Conservation (phyloP, 768 basidiomycete genomes). For the Podaxis mareebaensis region DNA sequence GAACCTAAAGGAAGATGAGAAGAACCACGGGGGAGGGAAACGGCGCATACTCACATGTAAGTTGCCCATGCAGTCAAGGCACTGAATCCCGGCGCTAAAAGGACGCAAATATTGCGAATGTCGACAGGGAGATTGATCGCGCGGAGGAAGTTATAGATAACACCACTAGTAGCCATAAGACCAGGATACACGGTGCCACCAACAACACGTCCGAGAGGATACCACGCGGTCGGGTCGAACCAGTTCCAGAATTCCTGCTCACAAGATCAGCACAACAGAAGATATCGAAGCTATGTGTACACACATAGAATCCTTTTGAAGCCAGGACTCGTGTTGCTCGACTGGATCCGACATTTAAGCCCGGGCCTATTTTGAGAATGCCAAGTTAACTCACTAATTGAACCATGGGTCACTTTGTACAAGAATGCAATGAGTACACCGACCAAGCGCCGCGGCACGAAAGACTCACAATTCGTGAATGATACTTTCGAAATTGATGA, state of each 20-base stretch:
- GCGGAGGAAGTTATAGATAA: constrained; percentile 92
- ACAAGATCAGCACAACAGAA: not conserved
- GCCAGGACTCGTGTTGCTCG: constrained; percentile 92
- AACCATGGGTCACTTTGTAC: constrained; percentile 91
- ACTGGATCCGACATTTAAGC: constrained; percentile 41
- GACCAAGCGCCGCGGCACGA: constrained; percentile 6
- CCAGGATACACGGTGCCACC: constrained; percentile 99
- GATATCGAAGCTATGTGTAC: constrained; percentile 27
- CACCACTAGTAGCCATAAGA: constrained; percentile 95
- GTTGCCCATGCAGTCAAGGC: constrained; percentile 96
- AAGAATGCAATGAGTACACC: constrained; percentile 17
- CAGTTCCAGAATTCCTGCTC: constrained; percentile 99
- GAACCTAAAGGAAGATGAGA: constrained; percentile 55
- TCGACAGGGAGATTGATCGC: constrained; percentile 93
- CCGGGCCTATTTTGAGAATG: constrained; percentile 18
- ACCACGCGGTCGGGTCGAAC: constrained; percentile 99
- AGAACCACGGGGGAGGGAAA: not conserved
- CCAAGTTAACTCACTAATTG: constrained; percentile 77
- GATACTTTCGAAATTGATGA: constrained; percentile 97
- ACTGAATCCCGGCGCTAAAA: constrained; percentile 95
- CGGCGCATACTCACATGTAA: constrained; percentile 67
- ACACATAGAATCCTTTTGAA: constrained; percentile 91
- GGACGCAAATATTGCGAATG: constrained; percentile 94
- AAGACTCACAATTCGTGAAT: constrained; percentile 95
- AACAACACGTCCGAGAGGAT: constrained; percentile 96